Evolutionary conservation across 257 asterid species (phyloP).

Genomic region (Euphrasia confusa): DNA sequence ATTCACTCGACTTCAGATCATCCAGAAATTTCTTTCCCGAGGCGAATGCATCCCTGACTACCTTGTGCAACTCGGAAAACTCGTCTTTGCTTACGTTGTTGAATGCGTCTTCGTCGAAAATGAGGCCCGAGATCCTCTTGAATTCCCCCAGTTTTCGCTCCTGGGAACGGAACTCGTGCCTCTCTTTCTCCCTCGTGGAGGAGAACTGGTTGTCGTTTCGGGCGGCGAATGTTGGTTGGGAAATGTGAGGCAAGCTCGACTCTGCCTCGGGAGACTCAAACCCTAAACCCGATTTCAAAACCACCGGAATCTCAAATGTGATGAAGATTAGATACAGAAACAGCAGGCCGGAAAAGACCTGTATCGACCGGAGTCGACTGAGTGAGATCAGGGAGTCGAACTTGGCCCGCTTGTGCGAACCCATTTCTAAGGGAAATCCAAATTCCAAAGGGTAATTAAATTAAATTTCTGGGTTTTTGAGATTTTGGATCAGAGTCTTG

Average conservation of each 20-base stretch:
- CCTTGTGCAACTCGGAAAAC: constrained; percentile 59
- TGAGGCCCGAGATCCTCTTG: constrained; percentile 55
- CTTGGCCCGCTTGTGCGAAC: constrained; percentile 53
- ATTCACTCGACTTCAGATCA: constrained; percentile 58
- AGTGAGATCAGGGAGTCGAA: constrained; percentile 63
- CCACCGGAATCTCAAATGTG: constrained; percentile 74
- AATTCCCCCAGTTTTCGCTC: constrained; percentile 46
- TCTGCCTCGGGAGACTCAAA: constrained; percentile 49
- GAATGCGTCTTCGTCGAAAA: constrained; percentile 52
- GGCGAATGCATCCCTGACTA: constrained; percentile 71
- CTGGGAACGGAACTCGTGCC: constrained; percentile 24
- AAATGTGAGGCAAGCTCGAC: constrained; percentile 30
- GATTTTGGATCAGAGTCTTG: background rate
- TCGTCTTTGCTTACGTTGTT: constrained; percentile 51
- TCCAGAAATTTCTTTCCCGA: constrained; percentile 56
- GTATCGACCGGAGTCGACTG: constrained; percentile 84
- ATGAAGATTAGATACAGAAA: constrained; percentile 62
- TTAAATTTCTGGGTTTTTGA: background rate
- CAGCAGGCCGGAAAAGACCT: constrained; percentile 56
- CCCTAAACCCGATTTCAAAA: constrained; percentile 62
- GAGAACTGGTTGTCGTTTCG: constrained; percentile 33
- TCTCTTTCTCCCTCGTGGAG: constrained; percentile 32
- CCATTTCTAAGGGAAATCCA: constrained; percentile 27
- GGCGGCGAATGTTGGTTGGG: constrained; percentile 33
- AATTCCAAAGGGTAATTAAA: too few species aligned